Evolutionary conservation across 208 protist species (phyloP), one percentile per base, ranked within the genome.

Genomic region (Leishmania major): DNA sequence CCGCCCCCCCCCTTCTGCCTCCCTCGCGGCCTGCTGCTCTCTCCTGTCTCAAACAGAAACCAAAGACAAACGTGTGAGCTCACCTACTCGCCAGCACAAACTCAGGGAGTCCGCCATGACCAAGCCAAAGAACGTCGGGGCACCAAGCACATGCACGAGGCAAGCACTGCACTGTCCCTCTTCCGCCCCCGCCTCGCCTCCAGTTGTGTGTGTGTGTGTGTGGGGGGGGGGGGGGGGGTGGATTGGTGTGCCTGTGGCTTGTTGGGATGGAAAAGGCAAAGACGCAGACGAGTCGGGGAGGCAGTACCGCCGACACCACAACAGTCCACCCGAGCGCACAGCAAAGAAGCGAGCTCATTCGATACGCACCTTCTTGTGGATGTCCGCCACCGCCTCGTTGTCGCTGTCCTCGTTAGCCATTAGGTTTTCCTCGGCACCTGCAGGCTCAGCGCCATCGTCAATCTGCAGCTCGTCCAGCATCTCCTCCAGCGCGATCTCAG

Each of bases 401-500:
- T 35, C 60, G 53, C 82, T 82, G 66, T 76, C 59, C 67, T 80
- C 82, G 15, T 83, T 80, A 6, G n/a, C 83, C 53, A 81, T 67
- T 43, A 47, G 83, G 69, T 49, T 76, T 15, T 37, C 51, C 3
- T 43, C 84, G 4, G 69, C 79, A 8, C 31, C 79, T 37, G 57
- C 49, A 64, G 85, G 81, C 45, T 71, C 82, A 1, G 51, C 92
- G 57, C 90, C 88, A 51, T 91, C 92, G 62, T 90, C 89, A 74
- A 96, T 89, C 77, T 91, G 82, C 62, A 97, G 86, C 84, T 97
- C 94, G 79, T 97, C 92, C 47, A 97, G 82, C 85, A 97, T 84
- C 85, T 97, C 94, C 78, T 97, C 94, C 49, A 92, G 69, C 3
- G 78, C 77, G 62, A 97, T 90, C 78, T 94, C 81, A 37, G 92